Base-by-base conservation (phyloP, 495 filamentous ascomycete genomes). In the Lentithecium fluviatile region DNA sequence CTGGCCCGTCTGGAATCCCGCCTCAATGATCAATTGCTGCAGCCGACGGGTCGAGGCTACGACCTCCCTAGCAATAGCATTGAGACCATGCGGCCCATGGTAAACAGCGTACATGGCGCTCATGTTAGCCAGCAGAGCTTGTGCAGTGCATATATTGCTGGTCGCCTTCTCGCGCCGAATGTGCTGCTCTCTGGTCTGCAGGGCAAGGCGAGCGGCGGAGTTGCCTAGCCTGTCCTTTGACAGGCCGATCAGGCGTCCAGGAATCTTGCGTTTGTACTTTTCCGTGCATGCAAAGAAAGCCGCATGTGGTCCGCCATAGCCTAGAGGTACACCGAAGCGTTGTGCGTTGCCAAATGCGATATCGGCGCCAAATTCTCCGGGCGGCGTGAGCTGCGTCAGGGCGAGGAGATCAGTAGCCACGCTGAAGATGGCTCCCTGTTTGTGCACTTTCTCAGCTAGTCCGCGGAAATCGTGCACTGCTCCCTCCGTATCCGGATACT, bases 91-190 rank as follows among this genome's bases (percentile, higher is more conserved):
- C 2, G 94, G 94, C 2, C 94, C 94, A 70, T 98, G 94, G 71
- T 97, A 98, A 37, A 97, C 83, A n/a, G 91, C 94, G 73, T 97
- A 98, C 76, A 98, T 88, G 50, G 94, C 90, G 66, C 85, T 95
- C 90, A 97, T 97, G 73, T 98, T 98, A 19, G 94, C 94, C 32
- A 97, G 80, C 17, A 98, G 74, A 8, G 94, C 94, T 72, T 98
- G 94, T 6, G 94, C 94, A 20, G 94, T 98, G 75, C 94, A 98
- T 58, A 98, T 95, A 74, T 98, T 98, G 79, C 91, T 96, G 6
- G 94, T 98, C 1, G 94, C 94, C 82, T 98, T 98, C 74, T 98
- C 94, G 68, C 94, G 83, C 66, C 94, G 82, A 73, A 98, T 98
- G 71, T 98, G 94, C 74, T 98, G 94, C 76, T 98, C 94, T 70